Percentiles rank a stretch among this genome's conserved stretches.
phyloP scores from a whole-genome alignment of 129 eudicot species.

The Arctium minus region DNA sequence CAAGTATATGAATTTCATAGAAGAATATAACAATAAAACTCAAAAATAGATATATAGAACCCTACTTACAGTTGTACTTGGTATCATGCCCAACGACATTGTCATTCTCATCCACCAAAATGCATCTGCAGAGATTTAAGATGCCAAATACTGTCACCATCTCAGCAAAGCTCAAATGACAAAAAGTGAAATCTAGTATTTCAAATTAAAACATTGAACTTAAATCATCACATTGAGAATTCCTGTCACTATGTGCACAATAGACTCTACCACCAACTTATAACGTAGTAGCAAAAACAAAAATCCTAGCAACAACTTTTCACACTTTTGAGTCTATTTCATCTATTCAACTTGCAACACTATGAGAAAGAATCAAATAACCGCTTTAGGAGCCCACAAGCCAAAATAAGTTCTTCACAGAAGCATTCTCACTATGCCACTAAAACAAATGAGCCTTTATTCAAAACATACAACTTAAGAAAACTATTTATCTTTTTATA shows the following conservation, averaged over 20 bases:
- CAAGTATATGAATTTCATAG: not conserved
- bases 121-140: constrained; percentile 61
- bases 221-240: not conserved
- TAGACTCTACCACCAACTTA: not conserved
- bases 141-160: constrained; percentile 10
- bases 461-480: not conserved
- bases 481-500: not conserved
- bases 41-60: not conserved
- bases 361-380: not conserved
- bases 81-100: constrained; percentile 78
- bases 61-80: constrained; percentile 80
- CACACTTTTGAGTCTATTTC: not conserved
- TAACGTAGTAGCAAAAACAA: not conserved
- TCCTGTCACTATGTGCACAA: not conserved
- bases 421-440: not conserved
- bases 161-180: not conserved
- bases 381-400: not conserved
- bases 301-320: not conserved
- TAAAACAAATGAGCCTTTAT: not conserved
- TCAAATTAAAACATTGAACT: not conserved
- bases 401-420: not conserved
- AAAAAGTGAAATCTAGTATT: not conserved
- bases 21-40: not conserved
- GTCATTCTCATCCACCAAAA: constrained; percentile 87
- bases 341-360: not conserved